phyloP scores from a whole-genome alignment of 225 moss, liverwort and hornwort species.

The Sphagnum contortum region DNA sequence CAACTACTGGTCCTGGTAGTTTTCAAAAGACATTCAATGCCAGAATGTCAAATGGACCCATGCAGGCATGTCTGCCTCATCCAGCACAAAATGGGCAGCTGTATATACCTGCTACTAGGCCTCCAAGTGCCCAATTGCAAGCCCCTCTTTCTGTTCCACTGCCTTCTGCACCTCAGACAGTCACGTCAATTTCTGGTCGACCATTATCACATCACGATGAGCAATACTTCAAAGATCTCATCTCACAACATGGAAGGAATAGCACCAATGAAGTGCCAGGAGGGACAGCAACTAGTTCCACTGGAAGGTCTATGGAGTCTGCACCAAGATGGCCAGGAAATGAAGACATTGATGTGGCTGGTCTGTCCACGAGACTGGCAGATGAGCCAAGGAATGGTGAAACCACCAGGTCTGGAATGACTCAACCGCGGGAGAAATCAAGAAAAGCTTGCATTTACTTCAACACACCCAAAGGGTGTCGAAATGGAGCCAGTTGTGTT shows the following conservation, averaged over 20 bases:
- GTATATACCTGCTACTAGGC: slow-evolving; percentile 9
- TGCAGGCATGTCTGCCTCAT: slow-evolving; percentile 10
- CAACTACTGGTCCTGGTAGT: slow-evolving; percentile 4
- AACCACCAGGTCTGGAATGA: slow-evolving; percentile 16
- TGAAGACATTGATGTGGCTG: slow-evolving; percentile 45
- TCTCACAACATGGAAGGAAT: slow-evolving; percentile 79
- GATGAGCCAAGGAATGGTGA: slow-evolving; percentile 16
- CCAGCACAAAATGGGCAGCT: slow-evolving; percentile 7
- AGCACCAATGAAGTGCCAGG: slow-evolving; percentile 24
- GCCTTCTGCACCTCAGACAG: slow-evolving; percentile 19
- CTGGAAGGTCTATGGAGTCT: slow-evolving; percentile 17
- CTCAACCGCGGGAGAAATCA: slow-evolving; percentile 48
- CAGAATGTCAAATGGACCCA: slow-evolving; percentile 2
- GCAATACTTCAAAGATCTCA: slow-evolving; percentile 81
- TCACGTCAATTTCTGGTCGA: slow-evolving; percentile 32
- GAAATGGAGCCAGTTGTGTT: slow-evolving; percentile 72
- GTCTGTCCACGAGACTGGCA: slow-evolving; percentile 23
- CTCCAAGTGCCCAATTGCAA: slow-evolving; percentile 6
- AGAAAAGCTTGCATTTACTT: slow-evolving; percentile 89
- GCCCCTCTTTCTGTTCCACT: slow-evolving; percentile 20
- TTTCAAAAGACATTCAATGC: background rate
- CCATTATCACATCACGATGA: slow-evolving; percentile 55
- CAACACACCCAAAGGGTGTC: slow-evolving; percentile 73
- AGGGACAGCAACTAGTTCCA: slow-evolving; percentile 13
- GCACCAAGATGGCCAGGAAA: slow-evolving; percentile 45